These are phyloP conservation scores for Blastocystis sp. DNA, from an alignment of 352 stramenopile species.

Conservation along the genomic window DNA sequence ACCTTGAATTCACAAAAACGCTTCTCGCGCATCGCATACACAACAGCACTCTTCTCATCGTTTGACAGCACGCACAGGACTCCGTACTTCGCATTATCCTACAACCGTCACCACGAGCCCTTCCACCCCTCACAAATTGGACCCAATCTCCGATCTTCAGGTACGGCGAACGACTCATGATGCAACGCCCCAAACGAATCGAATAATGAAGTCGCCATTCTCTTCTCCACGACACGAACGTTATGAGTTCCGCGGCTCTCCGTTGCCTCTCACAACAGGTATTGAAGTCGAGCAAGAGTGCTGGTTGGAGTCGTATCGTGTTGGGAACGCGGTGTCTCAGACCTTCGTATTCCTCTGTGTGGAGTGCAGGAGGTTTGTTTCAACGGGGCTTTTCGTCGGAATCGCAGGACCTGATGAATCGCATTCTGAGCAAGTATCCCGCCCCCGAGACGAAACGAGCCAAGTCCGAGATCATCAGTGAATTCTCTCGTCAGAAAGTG, in stretches of 20 bases:
- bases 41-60: not conserved
- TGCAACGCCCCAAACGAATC: too few species aligned
- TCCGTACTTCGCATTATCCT: not conserved
- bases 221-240: too few species aligned
- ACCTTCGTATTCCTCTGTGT: not conserved
- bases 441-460: not conserved
- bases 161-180: too few species aligned
- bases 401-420: conserved; percentile 31
- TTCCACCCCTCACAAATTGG: not conserved
- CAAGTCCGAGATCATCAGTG: conserved; percentile 40
- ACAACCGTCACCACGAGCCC: not conserved
- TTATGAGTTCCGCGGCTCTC: not conserved
- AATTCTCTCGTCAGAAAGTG: conserved; percentile 25
- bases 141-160: not conserved
- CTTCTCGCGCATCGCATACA: not conserved
- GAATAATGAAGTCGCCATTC: too few species aligned
- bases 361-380: not conserved
- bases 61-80: not conserved
- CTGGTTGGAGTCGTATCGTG: not conserved
- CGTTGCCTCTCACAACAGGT: not conserved
- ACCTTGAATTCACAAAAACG: not conserved
- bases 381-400: conserved; percentile 31
- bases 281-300: not conserved
- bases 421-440: conserved; percentile 25
- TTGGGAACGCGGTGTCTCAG: not conserved